Percentiles rank a stretch among this genome's conserved stretches.
These are phyloP conservation scores for Lophiostoma macrostomum DNA, from an alignment of 495 filamentous ascomycete genomes.

Conservation along the genomic window DNA sequence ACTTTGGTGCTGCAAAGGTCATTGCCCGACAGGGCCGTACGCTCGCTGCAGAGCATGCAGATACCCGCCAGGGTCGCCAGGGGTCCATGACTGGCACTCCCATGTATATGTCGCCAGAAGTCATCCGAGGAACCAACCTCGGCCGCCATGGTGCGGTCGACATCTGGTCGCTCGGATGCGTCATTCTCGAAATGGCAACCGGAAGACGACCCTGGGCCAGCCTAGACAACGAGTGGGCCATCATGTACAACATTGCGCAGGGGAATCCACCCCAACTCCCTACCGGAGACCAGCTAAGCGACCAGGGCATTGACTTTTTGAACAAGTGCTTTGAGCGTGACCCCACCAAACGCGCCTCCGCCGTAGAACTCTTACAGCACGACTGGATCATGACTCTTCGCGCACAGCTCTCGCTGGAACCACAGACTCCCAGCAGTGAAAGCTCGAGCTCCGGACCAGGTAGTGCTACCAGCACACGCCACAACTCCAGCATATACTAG, in stretches of 20 bases:
- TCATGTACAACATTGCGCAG: conserved; percentile 99
- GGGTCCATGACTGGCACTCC: conserved; percentile 96
- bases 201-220: conserved; percentile 94
- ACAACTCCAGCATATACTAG: conserved; percentile 28
- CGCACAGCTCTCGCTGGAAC: conserved; percentile 57
- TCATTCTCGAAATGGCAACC: conserved; percentile 96
- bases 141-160: conserved; percentile 85
- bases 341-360: conserved; percentile 71
- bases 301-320: conserved; percentile 82
- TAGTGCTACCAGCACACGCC: conserved; percentile 22
- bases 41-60: conserved; percentile 58
- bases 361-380: conserved; percentile 87
- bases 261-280: conserved; percentile 89
- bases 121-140: conserved; percentile 79
- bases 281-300: conserved; percentile 74
- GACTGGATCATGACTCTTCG: conserved; percentile 84
- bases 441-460: conserved; percentile 22
- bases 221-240: conserved; percentile 98
- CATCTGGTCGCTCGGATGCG: conserved; percentile 95
- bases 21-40: conserved; percentile 94
- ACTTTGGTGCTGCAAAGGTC: conserved; percentile 96
- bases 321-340: conserved; percentile 84
- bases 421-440: conserved; percentile 40
- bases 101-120: conserved; percentile 99
- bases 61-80: conserved; percentile 52